These are phyloP conservation scores for Novymonas esmeraldas DNA, from an alignment of 208 protist genomes.

Conservation along the genomic window DNA sequence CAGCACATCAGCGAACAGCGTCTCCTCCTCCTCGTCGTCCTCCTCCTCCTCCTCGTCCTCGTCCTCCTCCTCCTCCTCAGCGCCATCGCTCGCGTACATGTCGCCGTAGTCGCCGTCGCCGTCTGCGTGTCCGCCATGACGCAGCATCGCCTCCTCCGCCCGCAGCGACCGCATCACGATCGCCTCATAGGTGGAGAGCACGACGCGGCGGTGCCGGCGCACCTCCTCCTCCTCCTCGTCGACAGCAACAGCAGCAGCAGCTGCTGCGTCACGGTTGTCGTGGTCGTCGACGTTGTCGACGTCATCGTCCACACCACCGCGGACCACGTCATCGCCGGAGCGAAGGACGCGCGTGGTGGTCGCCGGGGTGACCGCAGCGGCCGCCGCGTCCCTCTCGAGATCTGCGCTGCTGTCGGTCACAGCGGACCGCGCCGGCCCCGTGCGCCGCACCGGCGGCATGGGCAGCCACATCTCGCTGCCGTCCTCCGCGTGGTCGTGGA, in stretches of 20 bases:
- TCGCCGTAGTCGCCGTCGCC: not conserved
- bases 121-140: not conserved
- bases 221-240: not conserved
- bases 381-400: not conserved
- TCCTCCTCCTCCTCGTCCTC: slow-evolving; percentile 1
- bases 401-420: not conserved
- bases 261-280: too few relatives aligned
- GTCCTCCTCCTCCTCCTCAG: slow-evolving; percentile 1
- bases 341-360: too few relatives aligned
- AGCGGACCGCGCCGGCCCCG: not conserved
- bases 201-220: not conserved
- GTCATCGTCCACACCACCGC: too few relatives aligned
- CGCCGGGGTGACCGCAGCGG: too few relatives aligned
- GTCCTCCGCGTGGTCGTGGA: not conserved
- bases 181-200: slow-evolving; percentile 1
- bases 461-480: not conserved
- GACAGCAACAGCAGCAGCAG: too few relatives aligned
- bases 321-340: too few relatives aligned
- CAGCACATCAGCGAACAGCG: too few relatives aligned
- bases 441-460: slow-evolving; percentile 7
- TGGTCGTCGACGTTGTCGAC: too few relatives aligned
- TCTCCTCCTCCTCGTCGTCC: slow-evolving; percentile 11
- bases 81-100: not conserved
- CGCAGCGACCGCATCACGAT: slow-evolving; percentile 10
- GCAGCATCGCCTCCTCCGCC: slow-evolving; percentile 8